Percentiles rank a stretch among this genome's conserved stretches.
Conservation (phyloP, 495 filamentous ascomycete genomes). For the Neurospora sp. region DNA sequence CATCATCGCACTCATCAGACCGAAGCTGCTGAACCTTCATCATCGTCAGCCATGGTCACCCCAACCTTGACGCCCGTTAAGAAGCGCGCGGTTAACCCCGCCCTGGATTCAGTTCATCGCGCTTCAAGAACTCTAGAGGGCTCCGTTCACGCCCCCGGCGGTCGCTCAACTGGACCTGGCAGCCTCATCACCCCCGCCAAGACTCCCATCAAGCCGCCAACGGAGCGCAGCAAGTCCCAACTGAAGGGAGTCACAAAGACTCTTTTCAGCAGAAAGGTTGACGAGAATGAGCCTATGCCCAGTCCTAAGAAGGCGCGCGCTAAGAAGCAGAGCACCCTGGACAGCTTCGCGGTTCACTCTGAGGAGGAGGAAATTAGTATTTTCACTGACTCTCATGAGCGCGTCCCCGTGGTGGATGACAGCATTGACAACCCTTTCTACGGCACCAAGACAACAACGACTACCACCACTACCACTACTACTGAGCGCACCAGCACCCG, state of each 20-base stretch:
- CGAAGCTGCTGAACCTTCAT: not conserved
- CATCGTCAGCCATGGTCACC: constrained; percentile 23
- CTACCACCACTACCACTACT: constrained; percentile 13
- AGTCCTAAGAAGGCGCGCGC: constrained; percentile 46
- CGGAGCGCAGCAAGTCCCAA: constrained; percentile 39
- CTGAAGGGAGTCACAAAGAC: constrained; percentile 60
- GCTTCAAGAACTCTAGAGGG: constrained; percentile 26
- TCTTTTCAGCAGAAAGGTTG: constrained; percentile 45
- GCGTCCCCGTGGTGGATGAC: constrained; percentile 60
- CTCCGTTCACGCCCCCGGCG: not conserved
- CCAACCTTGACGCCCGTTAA: constrained; percentile 45
- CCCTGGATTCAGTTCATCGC: constrained; percentile 25
- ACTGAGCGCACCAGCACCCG: constrained; percentile 21
- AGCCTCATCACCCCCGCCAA: constrained; percentile 87
- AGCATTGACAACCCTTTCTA: constrained; percentile 70
- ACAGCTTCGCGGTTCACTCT: constrained; percentile 54
- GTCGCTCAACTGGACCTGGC: constrained; percentile 15
- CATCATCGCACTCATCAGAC: not conserved
- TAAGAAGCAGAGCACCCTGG: constrained; percentile 48
- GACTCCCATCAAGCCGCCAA: constrained; percentile 67
- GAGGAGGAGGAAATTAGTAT: constrained; percentile 58
- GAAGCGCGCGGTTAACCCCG: constrained; percentile 24
- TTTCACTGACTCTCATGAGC: constrained; percentile 82
- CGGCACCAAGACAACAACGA: constrained; percentile 23
- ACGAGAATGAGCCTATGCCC: constrained; percentile 44